Evolutionary conservation across 805 yeast species (phyloP), one percentile per base, ranked within the genome.

Genomic region (Candida michaelii): DNA sequence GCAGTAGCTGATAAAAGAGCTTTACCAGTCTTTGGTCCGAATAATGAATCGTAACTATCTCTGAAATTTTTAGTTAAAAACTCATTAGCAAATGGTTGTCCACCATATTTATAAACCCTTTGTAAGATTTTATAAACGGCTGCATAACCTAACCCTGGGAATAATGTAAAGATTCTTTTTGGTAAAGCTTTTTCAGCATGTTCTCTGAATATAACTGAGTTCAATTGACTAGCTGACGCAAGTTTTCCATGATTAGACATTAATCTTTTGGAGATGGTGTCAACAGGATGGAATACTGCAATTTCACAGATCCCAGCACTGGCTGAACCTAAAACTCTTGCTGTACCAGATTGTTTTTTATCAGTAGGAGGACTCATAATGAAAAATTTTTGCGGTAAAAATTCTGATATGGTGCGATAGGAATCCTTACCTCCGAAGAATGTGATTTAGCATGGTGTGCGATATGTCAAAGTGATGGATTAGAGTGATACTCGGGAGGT

Each of bases 111-210:
- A 79, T 93, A 93, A 43, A 93, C 97, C 73, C 99, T 82, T 71
- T 93, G 99, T 54, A 91, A 73, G 54, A 93, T 85, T 69, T 93
- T 93, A 76, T 93, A 93, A 52, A 89, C 87, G 36, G 99, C 98
- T 49, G 99, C 99, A 62, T 93, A 93, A 18, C 98, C 98, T 50
- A 93, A 77, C 63, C 99, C 99, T 14, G 99, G 99, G 73, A 93
- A 93, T 50, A 93, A 75, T 9, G 97, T 84, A 51, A 88, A 70
- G 34, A 87, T 59, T 64, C 97, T 79, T 47, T 79, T 75, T 16
- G 81, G 80, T 1, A 89, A 55, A 3, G 93, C 76, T 52, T 86
- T 82, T 39, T 73, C 60, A 21, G 96, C 95, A 55, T 83, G 81
- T 44, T 85, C 85, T 60, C 83, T 81, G 76, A 93, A 93, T 47